Evolutionary conservation across 2,329 filamentous ascomycete genomes (phyloP).

Genomic region (Neofusicoccum umdonicola): DNA sequence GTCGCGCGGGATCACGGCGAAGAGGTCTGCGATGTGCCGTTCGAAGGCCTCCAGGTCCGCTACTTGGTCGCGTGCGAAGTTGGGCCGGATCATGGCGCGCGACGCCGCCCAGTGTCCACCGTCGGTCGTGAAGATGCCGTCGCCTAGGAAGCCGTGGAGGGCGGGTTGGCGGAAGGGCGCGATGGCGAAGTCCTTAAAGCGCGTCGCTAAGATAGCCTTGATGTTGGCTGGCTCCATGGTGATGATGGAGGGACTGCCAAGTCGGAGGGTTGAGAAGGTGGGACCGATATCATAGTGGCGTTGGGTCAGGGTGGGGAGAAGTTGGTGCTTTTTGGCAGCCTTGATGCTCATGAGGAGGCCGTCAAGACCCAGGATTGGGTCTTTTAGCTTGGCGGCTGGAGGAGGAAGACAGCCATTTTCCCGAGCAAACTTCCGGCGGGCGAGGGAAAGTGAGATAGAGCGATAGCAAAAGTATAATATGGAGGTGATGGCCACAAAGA

Average conservation of each 20-base stretch:
- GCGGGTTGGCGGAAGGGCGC: slow-evolving; percentile 32
- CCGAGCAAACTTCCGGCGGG: slow-evolving; percentile 38
- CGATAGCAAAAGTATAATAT: slow-evolving; percentile 35
- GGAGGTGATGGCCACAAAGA: slow-evolving; percentile 29
- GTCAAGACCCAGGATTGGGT: slow-evolving; percentile 52
- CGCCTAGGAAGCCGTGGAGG: slow-evolving; percentile 43
- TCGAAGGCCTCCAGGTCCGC: slow-evolving; percentile 26
- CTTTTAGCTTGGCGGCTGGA: slow-evolving; percentile 41
- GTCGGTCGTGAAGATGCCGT: slow-evolving; percentile 49
- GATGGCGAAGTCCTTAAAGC: slow-evolving; percentile 48
- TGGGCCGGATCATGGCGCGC: slow-evolving; percentile 29
- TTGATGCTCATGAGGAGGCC: slow-evolving; percentile 42
- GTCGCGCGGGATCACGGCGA: slow-evolving; percentile 25
- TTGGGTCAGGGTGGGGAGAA: slow-evolving; percentile 28
- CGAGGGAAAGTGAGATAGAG: slow-evolving; percentile 33
- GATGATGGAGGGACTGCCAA: slow-evolving; percentile 59
- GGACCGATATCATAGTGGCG: not conserved
- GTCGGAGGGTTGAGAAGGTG: slow-evolving; percentile 39
- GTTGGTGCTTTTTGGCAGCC: slow-evolving; percentile 31
- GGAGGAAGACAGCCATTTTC: slow-evolving; percentile 50
- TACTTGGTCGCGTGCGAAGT: slow-evolving; percentile 27
- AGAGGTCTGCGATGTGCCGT: slow-evolving; percentile 23
- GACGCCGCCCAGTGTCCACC: slow-evolving; percentile 36
- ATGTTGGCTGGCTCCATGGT: slow-evolving; percentile 50
- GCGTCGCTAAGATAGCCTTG: slow-evolving; percentile 45